phyloP scores from a whole-genome alignment of 768 basidiomycete species.

The Galerina sulciceps region DNA sequence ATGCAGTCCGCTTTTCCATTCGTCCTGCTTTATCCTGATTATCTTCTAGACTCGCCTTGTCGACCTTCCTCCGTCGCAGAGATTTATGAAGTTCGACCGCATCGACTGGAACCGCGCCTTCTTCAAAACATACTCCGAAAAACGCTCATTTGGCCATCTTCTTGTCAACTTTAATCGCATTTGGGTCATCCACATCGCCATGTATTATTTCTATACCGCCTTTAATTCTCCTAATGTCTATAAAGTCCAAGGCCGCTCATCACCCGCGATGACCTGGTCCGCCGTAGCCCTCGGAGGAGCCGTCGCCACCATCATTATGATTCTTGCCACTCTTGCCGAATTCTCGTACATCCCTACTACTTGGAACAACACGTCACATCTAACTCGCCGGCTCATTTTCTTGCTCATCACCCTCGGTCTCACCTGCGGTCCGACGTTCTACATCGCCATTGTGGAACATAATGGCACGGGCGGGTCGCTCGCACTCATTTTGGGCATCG shows the following conservation, averaged over 20 bases:
- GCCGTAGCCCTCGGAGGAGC: slow-evolving; percentile 94
- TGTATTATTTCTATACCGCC: slow-evolving; percentile 97
- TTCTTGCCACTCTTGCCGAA: slow-evolving; percentile 90
- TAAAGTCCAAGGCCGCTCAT: slow-evolving; percentile 55
- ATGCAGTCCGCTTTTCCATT: slow-evolving; percentile 9
- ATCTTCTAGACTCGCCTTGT: slow-evolving; percentile 78
- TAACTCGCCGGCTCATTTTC: slow-evolving; percentile 90
- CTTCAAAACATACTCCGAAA: slow-evolving; percentile 99
- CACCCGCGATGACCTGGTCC: slow-evolving; percentile 88
- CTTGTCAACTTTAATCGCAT: slow-evolving; percentile 99
- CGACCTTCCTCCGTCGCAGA: slow-evolving; percentile 86
- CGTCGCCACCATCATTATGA: slow-evolving; percentile 96
- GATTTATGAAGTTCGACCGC: slow-evolving; percentile 96
- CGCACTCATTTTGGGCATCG: slow-evolving; percentile 91
- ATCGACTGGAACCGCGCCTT: slow-evolving; percentile 97
- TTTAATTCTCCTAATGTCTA: slow-evolving; percentile 93
- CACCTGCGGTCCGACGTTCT: slow-evolving; percentile 93
- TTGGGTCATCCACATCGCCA: slow-evolving; percentile 95
- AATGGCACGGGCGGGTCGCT: slow-evolving; percentile 68
- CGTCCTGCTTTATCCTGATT: slow-evolving; percentile 3
- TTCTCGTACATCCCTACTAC: slow-evolving; percentile 98
- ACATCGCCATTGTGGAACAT: slow-evolving; percentile 85
- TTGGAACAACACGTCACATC: slow-evolving; percentile 98
- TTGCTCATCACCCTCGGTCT: slow-evolving; percentile 88
- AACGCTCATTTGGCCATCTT: slow-evolving; percentile 94